phyloP scores from a whole-genome alignment of 2,329 filamentous ascomycete species.

The Aspergillus sp. region DNA sequence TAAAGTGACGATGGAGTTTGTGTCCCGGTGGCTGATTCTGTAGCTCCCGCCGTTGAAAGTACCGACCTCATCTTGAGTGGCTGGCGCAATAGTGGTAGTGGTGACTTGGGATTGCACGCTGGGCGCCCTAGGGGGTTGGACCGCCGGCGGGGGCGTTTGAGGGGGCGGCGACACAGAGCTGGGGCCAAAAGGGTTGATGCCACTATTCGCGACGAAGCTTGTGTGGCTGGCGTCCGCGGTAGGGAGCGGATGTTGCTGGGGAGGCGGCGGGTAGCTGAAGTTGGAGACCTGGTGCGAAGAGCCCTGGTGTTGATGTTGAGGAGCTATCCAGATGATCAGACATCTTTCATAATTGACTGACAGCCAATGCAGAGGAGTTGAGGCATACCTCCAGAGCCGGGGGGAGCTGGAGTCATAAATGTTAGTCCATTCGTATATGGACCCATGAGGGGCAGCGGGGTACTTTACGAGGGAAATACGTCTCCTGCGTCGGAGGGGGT shows the following conservation, averaged over 20 bases:
- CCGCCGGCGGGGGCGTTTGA: slow-evolving; percentile 12
- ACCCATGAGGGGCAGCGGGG: neutral
- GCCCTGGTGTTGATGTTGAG: neutral
- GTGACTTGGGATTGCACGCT: slow-evolving; percentile 11
- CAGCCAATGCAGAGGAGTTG: slow-evolving; percentile 16
- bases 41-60: slow-evolving; percentile 96
- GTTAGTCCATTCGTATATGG: neutral
- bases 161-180: slow-evolving; percentile 5
- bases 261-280: slow-evolving; percentile 26
- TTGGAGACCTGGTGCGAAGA: slow-evolving; percentile 13
- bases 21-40: slow-evolving; percentile 86
- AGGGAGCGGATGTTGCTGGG: slow-evolving; percentile 19
- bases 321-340: neutral
- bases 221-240: slow-evolving; percentile 12
- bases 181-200: neutral
- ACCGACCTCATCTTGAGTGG: slow-evolving; percentile 78
- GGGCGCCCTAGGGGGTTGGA: slow-evolving; percentile 8
- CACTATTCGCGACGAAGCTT: slow-evolving; percentile 8
- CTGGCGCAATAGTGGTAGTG: neutral
- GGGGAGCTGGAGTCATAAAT: slow-evolving; percentile 5
- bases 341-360: no score
- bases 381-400: slow-evolving; percentile 11
- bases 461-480: slow-evolving; percentile 16
- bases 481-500: slow-evolving; percentile 24
- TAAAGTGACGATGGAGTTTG: slow-evolving; percentile 83